These are phyloP conservation scores for Pythium rishiriense DNA, from an alignment of 352 stramenopile species.

Conservation along the genomic window DNA sequence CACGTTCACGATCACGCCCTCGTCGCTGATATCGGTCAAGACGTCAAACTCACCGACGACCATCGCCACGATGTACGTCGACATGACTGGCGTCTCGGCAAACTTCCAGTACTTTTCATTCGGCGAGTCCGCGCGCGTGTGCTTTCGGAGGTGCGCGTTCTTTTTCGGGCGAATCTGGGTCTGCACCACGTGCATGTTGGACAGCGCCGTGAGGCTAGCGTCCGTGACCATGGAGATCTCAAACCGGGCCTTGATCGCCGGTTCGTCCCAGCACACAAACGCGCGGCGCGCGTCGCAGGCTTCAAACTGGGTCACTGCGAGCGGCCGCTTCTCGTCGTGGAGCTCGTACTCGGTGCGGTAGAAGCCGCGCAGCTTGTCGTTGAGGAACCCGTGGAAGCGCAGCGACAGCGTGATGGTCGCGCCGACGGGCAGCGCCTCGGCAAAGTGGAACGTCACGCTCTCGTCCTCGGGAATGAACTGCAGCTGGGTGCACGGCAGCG, in stretches of 20 bases:
- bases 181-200: slow-evolving; percentile 95
- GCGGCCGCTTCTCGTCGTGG: slow-evolving; percentile 90
- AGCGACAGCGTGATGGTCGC: slow-evolving; percentile 42
- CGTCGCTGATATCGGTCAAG: slow-evolving; percentile 84
- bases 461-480: slow-evolving; percentile 54
- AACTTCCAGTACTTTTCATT: slow-evolving; percentile 85
- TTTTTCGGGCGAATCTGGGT: slow-evolving; percentile 60
- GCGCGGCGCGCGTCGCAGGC: slow-evolving; percentile 89
- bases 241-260: slow-evolving; percentile 95
- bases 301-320: slow-evolving; percentile 89
- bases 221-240: slow-evolving; percentile 93
- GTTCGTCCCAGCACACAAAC: slow-evolving; percentile 99
- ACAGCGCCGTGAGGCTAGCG: slow-evolving; percentile 89
- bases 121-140: slow-evolving; percentile 39
- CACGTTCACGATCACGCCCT: slow-evolving; percentile 93
- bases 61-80: slow-evolving; percentile 97
- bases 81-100: slow-evolving; percentile 96
- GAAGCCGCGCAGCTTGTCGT: slow-evolving; percentile 96
- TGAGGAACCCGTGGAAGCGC: slow-evolving; percentile 72
- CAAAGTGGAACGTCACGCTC: slow-evolving; percentile 61
- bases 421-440: slow-evolving; percentile 35
- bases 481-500: slow-evolving; percentile 47
- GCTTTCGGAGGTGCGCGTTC: slow-evolving; percentile 54
- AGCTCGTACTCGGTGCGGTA: slow-evolving; percentile 94
- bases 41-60: slow-evolving; percentile 96